A percentile compares a stretch with the other conserved stretches of the same genome.
phyloP scores from a whole-genome alignment of 2,329 filamentous ascomycete genomes.

The Fusarium nisikadoi region DNA sequence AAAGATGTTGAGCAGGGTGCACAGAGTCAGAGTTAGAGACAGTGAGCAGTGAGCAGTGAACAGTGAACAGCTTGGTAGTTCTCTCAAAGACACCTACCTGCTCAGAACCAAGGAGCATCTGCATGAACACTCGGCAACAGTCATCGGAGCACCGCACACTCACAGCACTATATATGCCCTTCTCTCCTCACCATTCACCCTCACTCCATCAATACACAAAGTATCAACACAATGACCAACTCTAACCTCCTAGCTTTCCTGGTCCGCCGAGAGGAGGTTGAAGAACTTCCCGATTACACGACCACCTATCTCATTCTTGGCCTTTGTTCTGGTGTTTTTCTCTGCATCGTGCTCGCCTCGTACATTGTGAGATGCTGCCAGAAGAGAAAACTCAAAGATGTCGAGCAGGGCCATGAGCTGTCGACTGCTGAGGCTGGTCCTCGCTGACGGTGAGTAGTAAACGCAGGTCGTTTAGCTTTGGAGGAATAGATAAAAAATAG shows the following conservation, averaged over 20 bases:
- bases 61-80: not conserved
- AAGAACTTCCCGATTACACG: too few species aligned
- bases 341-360: not conserved
- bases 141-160: not conserved
- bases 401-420: not conserved
- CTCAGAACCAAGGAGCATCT: not conserved
- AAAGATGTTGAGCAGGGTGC: not conserved
- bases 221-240: not conserved
- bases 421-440: too few species aligned
- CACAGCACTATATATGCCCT: not conserved
- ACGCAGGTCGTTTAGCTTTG: not conserved
- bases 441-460: not conserved
- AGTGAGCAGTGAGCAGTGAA: not conserved
- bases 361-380: not conserved
- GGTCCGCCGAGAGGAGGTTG: not conserved
- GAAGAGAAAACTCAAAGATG: not conserved
- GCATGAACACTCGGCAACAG: too few species aligned
- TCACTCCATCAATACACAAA: not conserved
- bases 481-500: not conserved
- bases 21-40: not conserved
- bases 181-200: not conserved
- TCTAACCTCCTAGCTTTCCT: not conserved
- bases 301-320: not conserved
- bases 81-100: not conserved
- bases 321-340: not conserved